These are phyloP conservation scores for Aspergillus coremiiformis DNA, from an alignment of 495 filamentous ascomycete genomes.

Conservation along the genomic window DNA sequence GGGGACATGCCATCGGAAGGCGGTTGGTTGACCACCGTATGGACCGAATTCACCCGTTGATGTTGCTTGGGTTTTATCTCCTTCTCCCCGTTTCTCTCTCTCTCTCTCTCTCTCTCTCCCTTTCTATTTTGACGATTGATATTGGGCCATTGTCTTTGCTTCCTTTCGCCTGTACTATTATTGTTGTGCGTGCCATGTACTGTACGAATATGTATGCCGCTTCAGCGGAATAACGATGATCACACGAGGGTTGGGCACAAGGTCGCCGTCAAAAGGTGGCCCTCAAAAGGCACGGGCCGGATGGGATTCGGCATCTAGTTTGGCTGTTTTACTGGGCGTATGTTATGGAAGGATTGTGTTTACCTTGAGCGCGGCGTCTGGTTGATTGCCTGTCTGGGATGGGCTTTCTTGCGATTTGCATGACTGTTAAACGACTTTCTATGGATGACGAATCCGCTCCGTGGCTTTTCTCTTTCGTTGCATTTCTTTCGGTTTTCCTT, in stretches of 20 bases:
- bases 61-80: conserved; percentile 2
- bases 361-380: conserved; percentile 11
- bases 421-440: neutral
- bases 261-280: conserved; percentile 1
- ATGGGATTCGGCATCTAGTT: neutral
- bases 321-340: conserved; percentile 1
- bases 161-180: conserved; percentile 17
- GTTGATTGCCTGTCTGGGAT: neutral
- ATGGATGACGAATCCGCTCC: neutral
- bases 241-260: conserved; percentile 7
- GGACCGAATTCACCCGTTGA: conserved; percentile 31
- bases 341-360: neutral
- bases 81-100: neutral
- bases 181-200: conserved; percentile 7
- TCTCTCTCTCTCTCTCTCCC: conserved; percentile 1
- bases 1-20: conserved; percentile 26
- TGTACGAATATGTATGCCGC: conserved; percentile 17
- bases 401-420: neutral
- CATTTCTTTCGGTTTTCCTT: neutral
- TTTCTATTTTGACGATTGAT: too few relatives aligned
- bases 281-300: neutral
- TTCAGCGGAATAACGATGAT: conserved; percentile 10
- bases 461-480: neutral
- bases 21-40: conserved; percentile 39
- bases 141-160: neutral